Evolutionary conservation across 352 stramenopile species (phyloP), one percentile per base, ranked within the genome.

Genomic region (Globisporangium takayamanum): DNA sequence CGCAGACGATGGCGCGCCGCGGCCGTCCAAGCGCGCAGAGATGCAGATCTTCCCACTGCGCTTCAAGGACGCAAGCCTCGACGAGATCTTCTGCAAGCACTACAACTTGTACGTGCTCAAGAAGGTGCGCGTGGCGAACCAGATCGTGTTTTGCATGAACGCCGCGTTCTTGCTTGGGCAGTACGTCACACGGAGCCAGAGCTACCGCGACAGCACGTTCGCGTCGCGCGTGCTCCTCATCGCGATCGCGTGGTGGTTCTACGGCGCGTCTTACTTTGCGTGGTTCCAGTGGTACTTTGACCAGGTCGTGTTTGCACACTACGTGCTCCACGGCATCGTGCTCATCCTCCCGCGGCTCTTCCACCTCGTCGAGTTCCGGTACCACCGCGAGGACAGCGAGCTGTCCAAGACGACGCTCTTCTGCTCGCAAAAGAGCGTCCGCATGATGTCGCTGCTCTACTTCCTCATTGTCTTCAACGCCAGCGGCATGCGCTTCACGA

Each of bases 61-160:
- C 2, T 90, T 90, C 53, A 70, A 64, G n/a, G 77, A 90, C 68
- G 41, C 48, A 7, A 74, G 63, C 39, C 66, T 87, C 30, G 80
- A 88, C 69, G 80, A 90, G 41, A 71, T 79, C 41, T 90, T 90
- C 49, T 77, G 70, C 60, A 84, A 85, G 53, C 80, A 90, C 63
- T 90, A 82, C 68, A 86, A 81, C 36, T 56, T 86, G 20, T 90
- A 90, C 57, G 80, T 90, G 48, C 64, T 78, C 52, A 72, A 72
- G 36, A 90, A 90, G 67, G 74, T 90, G 55, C 74, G 74, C 28
- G 52, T 75, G 7, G 71, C 78, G 3, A 79, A 73, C 42, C 64
- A 70, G 37, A 77, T 90, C 33, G 55, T 86, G 50, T 66, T 77
- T 18, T 49, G 67, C 44, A 53, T 88, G n/a, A 76, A 86, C 53